Base-by-base conservation (phyloP, 139 green algal species). In the Dunaliella primolecta region DNA sequence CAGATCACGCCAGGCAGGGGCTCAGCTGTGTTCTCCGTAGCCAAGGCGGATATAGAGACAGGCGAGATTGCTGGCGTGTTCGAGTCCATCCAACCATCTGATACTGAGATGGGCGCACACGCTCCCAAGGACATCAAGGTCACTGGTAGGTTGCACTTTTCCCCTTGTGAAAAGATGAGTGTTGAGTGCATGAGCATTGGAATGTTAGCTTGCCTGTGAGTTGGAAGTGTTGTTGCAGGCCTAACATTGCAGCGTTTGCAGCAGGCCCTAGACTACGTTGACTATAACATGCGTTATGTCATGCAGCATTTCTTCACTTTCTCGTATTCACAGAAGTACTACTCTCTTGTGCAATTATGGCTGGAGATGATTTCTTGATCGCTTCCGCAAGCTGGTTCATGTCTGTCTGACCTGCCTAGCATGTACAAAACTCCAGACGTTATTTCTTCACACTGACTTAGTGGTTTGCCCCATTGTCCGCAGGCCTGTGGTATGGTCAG, bases 81-180 rank as follows among this genome's bases (percentile, higher is more conserved):
- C 79, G 97, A 98, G 95, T 95, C 87, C 86, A 95, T 99, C 85
- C 97, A 99, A 95, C 97, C 97, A 46, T 99, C 96, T 35, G 97
- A 99, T 92, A 99, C 97, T 80, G 97, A 99, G 88, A 90, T 99
- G 86, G 97, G 97, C 57, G 92, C 97, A 86, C 99, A 99, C 95
- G 92, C 91, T 37, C 97, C 97, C 86, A 99, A 99, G 95, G 97
- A 99, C 80, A 89, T 99, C 21, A 99, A 99, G 94, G 97, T 99
- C 91, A 96, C 95, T 2, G 97, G 97, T 85, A 87, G 99, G 34
- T 99, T 96, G 94, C 72, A 35, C 21, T 31, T 35, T 27, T 20
- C 20, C n/a, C n/a, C n/a, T n/a, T n/a, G n/a, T n/a, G n/a, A n/a
- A n/a, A n/a, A n/a, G n/a, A n/a, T n/a, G n/a, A n/a, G n/a, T n/a